Evolutionary conservation across 306 rosid genomes (phyloP).

Genomic region (Mimosa bimucronata): DNA sequence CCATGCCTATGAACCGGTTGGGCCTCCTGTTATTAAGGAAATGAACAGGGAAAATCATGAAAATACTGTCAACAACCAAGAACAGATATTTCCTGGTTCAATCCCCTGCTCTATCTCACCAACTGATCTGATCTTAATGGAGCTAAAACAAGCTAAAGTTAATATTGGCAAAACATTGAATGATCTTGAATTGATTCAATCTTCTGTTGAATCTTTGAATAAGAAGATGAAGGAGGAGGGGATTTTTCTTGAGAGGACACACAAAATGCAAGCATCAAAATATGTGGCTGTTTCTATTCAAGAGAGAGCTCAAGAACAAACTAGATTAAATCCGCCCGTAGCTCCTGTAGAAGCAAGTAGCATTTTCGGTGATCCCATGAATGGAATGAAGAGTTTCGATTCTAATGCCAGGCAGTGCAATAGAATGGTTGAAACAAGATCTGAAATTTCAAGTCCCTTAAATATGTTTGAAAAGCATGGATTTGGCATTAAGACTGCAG

Average conservation of each 20-base stretch:
- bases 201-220: slow-evolving; percentile 76
- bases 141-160: slow-evolving; percentile 82
- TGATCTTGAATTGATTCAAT: slow-evolving; percentile 81
- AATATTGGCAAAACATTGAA: slow-evolving; percentile 83
- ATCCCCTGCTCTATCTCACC: slow-evolving; percentile 53
- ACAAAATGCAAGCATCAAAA: slow-evolving; percentile 56
- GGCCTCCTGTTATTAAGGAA: slow-evolving; percentile 66
- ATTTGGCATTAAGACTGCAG: slow-evolving; percentile 67
- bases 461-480: slow-evolving; percentile 39
- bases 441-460: slow-evolving; percentile 51
- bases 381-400: slow-evolving; percentile 38
- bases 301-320: slow-evolving; percentile 50
- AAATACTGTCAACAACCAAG: slow-evolving; percentile 41
- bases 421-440: slow-evolving; percentile 44
- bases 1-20: slow-evolving; percentile 45
- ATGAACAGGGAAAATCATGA: slow-evolving; percentile 55
- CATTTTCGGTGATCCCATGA: slow-evolving; percentile 39
- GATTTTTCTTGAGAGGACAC: slow-evolving; percentile 66
- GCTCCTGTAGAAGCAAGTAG: slow-evolving; percentile 35
- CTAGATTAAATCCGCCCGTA: slow-evolving; percentile 43
- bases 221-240: slow-evolving; percentile 85
- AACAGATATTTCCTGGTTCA: slow-evolving; percentile 52
- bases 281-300: slow-evolving; percentile 57
- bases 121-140: slow-evolving; percentile 85
- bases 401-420: not conserved